Percentiles rank a stretch among this genome's conserved stretches.
Evolutionary conservation across 1,284 basidiomycete species (phyloP).

Genomic region (Xerocomus subilludens): DNA sequence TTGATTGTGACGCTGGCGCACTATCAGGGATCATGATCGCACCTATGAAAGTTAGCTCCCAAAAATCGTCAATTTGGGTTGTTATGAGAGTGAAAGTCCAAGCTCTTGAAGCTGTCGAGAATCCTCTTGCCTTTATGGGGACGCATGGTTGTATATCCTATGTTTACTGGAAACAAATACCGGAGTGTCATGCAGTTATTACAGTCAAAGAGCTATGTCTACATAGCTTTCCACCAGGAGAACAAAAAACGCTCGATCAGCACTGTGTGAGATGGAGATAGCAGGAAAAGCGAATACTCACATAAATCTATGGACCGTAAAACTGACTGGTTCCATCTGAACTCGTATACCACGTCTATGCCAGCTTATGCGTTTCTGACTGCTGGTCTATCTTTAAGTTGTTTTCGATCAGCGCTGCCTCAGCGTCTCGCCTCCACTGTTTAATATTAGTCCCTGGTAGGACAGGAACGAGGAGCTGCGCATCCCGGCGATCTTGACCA

Average conservation of each 20-base stretch:
- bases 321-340: too few species aligned
- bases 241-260: constrained; percentile 6
- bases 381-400: neutral
- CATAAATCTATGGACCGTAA: constrained; percentile 19
- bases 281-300: constrained; percentile 11
- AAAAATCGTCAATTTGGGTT: neutral
- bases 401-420: constrained; percentile 14
- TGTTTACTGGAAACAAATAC: neutral
- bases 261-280: neutral
- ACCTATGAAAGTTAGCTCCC: neutral
- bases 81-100: neutral
- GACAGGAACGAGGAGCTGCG: constrained; percentile 45
- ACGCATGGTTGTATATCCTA: neutral
- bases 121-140: neutral
- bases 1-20: neutral
- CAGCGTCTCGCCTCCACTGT: constrained; percentile 45
- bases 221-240: constrained; percentile 8
- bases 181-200: neutral
- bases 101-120: neutral
- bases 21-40: neutral
- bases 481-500: constrained; percentile 43
- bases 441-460: constrained; percentile 45
- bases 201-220: constrained; percentile 10
- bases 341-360: neutral
- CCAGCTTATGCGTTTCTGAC: neutral